Conservation (phyloP, 208 protist genomes). For the Novymonas esmeraldas region DNA sequence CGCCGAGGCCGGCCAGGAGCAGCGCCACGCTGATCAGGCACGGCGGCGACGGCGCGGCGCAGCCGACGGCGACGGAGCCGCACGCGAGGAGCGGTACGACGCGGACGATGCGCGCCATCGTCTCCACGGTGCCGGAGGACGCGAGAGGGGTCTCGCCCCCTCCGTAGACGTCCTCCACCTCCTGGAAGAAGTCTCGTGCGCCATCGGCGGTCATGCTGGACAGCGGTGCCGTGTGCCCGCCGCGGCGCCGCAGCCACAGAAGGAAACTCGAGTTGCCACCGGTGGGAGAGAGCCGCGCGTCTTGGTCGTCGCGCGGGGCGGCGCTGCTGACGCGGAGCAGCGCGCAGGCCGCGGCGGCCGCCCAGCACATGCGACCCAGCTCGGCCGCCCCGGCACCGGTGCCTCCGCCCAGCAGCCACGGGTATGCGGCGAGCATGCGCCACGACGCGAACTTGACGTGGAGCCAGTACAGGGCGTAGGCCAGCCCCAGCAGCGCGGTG, state of each 20-base stretch:
- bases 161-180: neutral
- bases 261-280: constrained; percentile 9
- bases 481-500: constrained; percentile 2
- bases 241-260: constrained; percentile 15
- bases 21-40: constrained; percentile 17
- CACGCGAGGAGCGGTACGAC: constrained; percentile 22
- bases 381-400: neutral
- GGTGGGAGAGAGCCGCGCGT: neutral
- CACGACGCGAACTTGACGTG: constrained; percentile 17
- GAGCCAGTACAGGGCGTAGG: constrained; percentile 20
- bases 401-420: constrained; percentile 20
- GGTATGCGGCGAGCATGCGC: neutral
- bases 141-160: too few relatives aligned
- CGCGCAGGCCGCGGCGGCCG: constrained; percentile 17
- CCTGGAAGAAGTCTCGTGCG: neutral
- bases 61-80: constrained; percentile 15
- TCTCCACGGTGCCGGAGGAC: too few relatives aligned
- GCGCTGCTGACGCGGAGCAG: constrained; percentile 28
- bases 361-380: constrained; percentile 9
- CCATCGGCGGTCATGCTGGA: neutral
- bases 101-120: constrained; percentile 14
- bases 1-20: constrained; percentile 18
- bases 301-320: neutral
- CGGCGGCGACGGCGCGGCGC: constrained; percentile 5
- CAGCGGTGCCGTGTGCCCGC: neutral